phyloP scores from a whole-genome alignment of 2,329 filamentous ascomycete species.

The Mycosphaerelloides madeirae region DNA sequence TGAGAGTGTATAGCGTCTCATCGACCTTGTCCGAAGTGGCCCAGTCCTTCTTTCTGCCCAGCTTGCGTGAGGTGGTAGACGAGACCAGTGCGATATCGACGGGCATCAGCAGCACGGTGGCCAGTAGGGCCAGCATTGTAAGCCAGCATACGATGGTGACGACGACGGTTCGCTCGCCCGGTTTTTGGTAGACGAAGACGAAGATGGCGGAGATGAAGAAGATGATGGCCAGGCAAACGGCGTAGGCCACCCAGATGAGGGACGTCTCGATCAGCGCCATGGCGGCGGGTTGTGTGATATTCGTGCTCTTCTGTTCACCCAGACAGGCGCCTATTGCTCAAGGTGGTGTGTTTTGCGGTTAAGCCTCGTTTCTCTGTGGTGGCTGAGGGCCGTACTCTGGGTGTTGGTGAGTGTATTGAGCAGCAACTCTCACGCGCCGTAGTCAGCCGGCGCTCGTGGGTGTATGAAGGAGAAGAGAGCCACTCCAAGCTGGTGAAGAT shows the following conservation, averaged over 20 bases:
- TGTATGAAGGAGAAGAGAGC: no score
- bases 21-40: conserved; percentile 77
- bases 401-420: not conserved
- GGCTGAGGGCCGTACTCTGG: not conserved
- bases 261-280: conserved; percentile 77
- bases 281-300: no score
- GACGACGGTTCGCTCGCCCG: conserved; percentile 74
- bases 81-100: conserved; percentile 95
- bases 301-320: no score
- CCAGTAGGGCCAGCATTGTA: conserved; percentile 79
- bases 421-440: no score
- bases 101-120: conserved; percentile 85
- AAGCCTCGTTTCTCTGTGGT: not conserved
- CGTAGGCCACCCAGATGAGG: conserved; percentile 93
- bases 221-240: conserved; percentile 71
- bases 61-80: conserved; percentile 69
- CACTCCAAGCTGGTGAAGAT: no score
- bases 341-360: not conserved
- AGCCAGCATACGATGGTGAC: conserved; percentile 83
- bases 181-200: conserved; percentile 85
- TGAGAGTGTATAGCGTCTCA: conserved; percentile 72
- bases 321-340: no score
- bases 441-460: no score
- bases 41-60: conserved; percentile 89
- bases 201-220: conserved; percentile 76